Conservation (phyloP, 2,329 filamentous ascomycete genomes). For the Metarhizium sp. region DNA sequence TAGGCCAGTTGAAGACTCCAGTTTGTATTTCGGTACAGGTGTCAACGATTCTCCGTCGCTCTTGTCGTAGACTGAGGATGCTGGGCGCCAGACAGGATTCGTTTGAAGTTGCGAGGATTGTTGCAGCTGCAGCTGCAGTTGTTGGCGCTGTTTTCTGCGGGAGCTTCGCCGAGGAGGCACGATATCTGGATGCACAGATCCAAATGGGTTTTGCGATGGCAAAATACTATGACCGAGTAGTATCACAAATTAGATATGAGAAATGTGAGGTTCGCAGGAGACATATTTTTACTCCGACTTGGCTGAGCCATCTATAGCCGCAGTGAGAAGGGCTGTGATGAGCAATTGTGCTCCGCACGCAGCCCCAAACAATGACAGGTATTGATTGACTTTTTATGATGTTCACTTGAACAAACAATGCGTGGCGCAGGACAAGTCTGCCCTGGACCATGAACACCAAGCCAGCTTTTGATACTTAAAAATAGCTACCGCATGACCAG, state of each 20-base stretch:
- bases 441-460: neutral
- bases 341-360: neutral
- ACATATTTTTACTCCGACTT: neutral
- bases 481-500: neutral
- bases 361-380: neutral
- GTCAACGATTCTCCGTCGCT: slow-evolving; percentile 11
- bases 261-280: neutral
- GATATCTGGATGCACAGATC: slow-evolving; percentile 16
- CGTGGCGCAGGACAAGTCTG: slow-evolving; percentile 5
- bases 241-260: neutral
- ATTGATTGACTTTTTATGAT: neutral
- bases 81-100: slow-evolving; percentile 32
- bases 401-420: slow-evolving; percentile 1
- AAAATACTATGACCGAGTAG: slow-evolving; percentile 5
- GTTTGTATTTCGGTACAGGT: slow-evolving; percentile 27
- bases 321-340: neutral
- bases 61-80: slow-evolving; percentile 47
- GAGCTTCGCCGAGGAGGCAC: slow-evolving; percentile 27
- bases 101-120: slow-evolving; percentile 7
- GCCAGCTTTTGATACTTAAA: neutral
- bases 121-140: slow-evolving; percentile 5
- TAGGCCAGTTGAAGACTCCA: slow-evolving; percentile 17
- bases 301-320: neutral
- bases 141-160: slow-evolving; percentile 17
- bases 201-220: slow-evolving; percentile 10